Percentiles rank a stretch among this genome's conserved stretches.
Conservation (phyloP, 352 stramenopile species). For the Pilasporangium apinafurcum region DNA sequence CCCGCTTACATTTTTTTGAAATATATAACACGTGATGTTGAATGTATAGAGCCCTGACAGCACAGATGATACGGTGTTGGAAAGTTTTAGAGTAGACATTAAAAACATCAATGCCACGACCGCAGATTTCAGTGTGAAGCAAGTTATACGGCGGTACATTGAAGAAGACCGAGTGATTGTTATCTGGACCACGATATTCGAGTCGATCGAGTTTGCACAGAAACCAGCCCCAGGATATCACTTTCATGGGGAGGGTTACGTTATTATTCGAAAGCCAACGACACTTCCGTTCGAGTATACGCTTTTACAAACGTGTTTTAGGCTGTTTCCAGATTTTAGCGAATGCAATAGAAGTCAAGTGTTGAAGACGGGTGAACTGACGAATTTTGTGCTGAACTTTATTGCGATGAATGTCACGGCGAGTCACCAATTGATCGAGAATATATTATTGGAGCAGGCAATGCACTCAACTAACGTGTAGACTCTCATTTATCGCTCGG, state of each 20-base stretch:
- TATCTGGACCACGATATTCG: conserved; percentile 48
- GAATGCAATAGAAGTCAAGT: not conserved
- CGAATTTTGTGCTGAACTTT: conserved; percentile 30
- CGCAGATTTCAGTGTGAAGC: conserved; percentile 43
- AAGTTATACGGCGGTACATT: conserved; percentile 40
- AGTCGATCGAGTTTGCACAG: conserved; percentile 40
- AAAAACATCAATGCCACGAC: conserved; percentile 36
- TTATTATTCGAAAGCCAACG: conserved; percentile 35
- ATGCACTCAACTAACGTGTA: too few relatives aligned
- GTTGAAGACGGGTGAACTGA: conserved; percentile 12
- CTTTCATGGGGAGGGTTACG: conserved; percentile 50
- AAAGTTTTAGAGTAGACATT: conserved; percentile 47
- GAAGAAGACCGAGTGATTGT: conserved; percentile 41
- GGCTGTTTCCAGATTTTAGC: conserved; percentile 40
- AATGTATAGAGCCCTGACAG: conserved; percentile 1
- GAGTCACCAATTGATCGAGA: conserved; percentile 47
- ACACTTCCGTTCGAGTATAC: conserved; percentile 25
- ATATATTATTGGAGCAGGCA: conserved; percentile 33
- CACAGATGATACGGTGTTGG: conserved; percentile 50
- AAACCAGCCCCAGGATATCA: conserved; percentile 26
- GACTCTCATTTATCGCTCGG: too few relatives aligned
- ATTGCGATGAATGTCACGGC: conserved; percentile 26
- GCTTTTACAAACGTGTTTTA: conserved; percentile 46
- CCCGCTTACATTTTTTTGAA: too few relatives aligned
- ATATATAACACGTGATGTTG: too few relatives aligned